Conservation (phyloP, 306 rosid genomes). For the Begonia masoniana region DNA sequence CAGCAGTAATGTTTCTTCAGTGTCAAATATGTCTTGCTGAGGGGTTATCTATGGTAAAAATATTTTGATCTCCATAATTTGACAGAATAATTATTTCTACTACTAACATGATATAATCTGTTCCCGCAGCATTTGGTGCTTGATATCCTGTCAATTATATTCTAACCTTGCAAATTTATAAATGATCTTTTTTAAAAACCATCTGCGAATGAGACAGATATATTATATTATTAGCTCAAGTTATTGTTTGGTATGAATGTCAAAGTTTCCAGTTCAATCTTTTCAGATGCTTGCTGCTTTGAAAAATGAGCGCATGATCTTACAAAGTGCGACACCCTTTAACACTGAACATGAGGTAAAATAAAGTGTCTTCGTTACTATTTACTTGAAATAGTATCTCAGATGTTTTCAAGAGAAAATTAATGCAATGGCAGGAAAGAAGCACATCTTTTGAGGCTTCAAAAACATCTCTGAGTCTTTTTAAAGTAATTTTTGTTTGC, state of each 20-base stretch:
- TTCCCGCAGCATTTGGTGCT: too few relatives aligned
- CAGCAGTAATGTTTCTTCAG: conserved; percentile 74
- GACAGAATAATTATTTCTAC: conserved; percentile 1
- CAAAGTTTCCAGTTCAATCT: conserved; percentile 14
- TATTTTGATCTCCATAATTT: conserved; percentile 14
- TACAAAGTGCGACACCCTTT: conserved; percentile 52
- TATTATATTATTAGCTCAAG: conserved; percentile 1
- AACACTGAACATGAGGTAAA: conserved; percentile 85
- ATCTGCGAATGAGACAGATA: not conserved
- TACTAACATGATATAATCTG: not conserved
- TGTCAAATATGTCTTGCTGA: conserved; percentile 88
- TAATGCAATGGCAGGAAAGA: too few relatives aligned
- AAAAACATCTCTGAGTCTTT: too few relatives aligned
- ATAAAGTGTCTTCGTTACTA: not conserved
- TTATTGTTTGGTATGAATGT: conserved; percentile 2
- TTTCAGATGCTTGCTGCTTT: conserved; percentile 87
- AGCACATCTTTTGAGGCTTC: too few relatives aligned
- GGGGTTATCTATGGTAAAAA: conserved; percentile 75
- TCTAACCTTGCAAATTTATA: too few relatives aligned
- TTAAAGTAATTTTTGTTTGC: not conserved
- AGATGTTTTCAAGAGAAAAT: too few relatives aligned
- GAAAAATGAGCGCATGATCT: conserved; percentile 45
- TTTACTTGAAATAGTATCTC: too few relatives aligned
- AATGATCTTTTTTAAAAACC: too few relatives aligned
- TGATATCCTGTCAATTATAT: too few relatives aligned